Evolutionary conservation across 106 monocot species (phyloP).

Genomic region (Acorus gramineus): DNA sequence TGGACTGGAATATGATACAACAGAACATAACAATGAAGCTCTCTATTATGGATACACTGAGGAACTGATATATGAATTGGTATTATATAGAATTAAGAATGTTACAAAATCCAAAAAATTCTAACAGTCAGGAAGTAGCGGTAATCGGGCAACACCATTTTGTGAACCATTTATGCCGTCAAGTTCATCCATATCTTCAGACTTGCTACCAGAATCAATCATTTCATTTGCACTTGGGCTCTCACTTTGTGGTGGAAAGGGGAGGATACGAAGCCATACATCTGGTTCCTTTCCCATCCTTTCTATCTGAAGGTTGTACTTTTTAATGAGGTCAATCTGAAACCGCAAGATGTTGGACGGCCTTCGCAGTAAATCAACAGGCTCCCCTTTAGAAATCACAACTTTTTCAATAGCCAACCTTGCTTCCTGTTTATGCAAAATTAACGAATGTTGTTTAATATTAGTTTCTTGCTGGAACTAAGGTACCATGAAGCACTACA

Average conservation of each 20-base stretch:
- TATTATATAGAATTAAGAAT: no score
- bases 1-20: no score
- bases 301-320: slow-evolving; percentile 58
- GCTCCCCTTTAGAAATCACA: slow-evolving; percentile 60
- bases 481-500: no score
- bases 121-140: slow-evolving; percentile 21
- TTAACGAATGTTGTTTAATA: not conserved
- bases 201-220: not conserved
- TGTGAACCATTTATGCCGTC: slow-evolving; percentile 5
- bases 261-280: slow-evolving; percentile 46
- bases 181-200: not conserved
- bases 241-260: slow-evolving; percentile 17
- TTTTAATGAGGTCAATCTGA: slow-evolving; percentile 51
- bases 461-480: not conserved
- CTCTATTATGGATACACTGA: no score
- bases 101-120: no score
- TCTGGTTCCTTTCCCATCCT: slow-evolving; percentile 36
- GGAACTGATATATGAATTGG: no score
- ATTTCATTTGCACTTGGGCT: not conserved
- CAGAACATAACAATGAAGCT: no score
- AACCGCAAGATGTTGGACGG: slow-evolving; percentile 30
- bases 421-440: slow-evolving; percentile 38
- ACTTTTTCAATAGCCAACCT: slow-evolving; percentile 76
- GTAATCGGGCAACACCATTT: slow-evolving; percentile 17
- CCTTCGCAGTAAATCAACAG: slow-evolving; percentile 63